Percentiles rank a stretch among this genome's conserved stretches.
phyloP scores from a whole-genome alignment of 1,284 basidiomycete genomes.

The Cutaneotrichosporon spelunceum region DNA sequence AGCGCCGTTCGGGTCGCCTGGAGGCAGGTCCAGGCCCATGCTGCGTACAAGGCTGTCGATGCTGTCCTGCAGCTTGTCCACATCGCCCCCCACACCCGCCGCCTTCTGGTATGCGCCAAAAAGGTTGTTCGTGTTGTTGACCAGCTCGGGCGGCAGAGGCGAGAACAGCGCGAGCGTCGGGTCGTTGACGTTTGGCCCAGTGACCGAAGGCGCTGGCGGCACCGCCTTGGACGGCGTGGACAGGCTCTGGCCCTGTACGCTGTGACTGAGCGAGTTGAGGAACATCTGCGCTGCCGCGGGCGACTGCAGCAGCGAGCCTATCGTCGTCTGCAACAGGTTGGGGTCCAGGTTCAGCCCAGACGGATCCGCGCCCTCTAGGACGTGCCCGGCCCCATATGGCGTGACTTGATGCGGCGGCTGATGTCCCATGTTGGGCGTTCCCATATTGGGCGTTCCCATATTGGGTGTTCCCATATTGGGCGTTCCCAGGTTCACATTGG shows the following conservation, averaged over 20 bases:
- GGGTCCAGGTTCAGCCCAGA: slow-evolving; percentile 47
- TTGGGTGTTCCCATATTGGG: not conserved
- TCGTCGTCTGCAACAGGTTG: slow-evolving; percentile 59
- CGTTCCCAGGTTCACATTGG: not conserved
- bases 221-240: slow-evolving; percentile 18
- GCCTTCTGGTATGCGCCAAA: slow-evolving; percentile 63
- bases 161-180: slow-evolving; percentile 44
- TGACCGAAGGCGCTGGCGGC: slow-evolving; percentile 11
- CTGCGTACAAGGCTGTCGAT: slow-evolving; percentile 70
- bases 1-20: not conserved
- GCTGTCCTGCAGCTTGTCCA: slow-evolving; percentile 66
- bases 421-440: slow-evolving; percentile 6
- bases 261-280: slow-evolving; percentile 56
- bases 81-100: slow-evolving; percentile 66
- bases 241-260: slow-evolving; percentile 41
- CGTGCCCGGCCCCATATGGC: not conserved
- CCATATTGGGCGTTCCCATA: not conserved
- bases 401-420: slow-evolving; percentile 27
- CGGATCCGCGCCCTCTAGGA: slow-evolving; percentile 11
- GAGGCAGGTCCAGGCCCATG: slow-evolving; percentile 59
- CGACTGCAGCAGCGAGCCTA: slow-evolving; percentile 61
- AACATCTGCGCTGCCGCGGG: slow-evolving; percentile 69
- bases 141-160: slow-evolving; percentile 35
- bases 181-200: slow-evolving; percentile 22
- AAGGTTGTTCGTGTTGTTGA: slow-evolving; percentile 47